Percentiles rank a stretch among this genome's conserved stretches.
Evolutionary conservation across 2,329 filamentous ascomycete genomes (phyloP).

Genomic region (Pochonia chlamydosporia): DNA sequence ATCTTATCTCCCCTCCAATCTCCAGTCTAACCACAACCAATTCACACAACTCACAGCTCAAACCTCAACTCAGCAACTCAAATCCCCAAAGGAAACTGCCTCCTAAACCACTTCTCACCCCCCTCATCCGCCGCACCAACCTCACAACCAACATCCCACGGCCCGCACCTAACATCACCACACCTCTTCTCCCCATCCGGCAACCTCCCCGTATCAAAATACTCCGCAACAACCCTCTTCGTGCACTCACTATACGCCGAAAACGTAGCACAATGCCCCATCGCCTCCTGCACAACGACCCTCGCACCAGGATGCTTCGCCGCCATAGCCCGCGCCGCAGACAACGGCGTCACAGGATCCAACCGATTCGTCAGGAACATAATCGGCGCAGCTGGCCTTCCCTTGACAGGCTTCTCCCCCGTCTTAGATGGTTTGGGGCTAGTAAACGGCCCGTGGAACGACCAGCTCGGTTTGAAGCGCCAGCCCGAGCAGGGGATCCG

Average conservation of each 20-base stretch:
- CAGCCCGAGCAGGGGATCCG: conserved; percentile 35
- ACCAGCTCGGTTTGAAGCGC: conserved; percentile 30
- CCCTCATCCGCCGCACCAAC: not conserved
- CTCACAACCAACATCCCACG: conserved; percentile 11
- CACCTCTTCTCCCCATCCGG: conserved; percentile 10
- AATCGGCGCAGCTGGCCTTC: conserved; percentile 33
- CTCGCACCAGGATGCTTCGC: conserved; percentile 14
- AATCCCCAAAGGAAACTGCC: conserved; percentile 4
- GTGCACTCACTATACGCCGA: conserved; percentile 13
- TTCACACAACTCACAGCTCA: no score
- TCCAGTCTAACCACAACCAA: no score
- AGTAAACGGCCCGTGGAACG: conserved; percentile 31
- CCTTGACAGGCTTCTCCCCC: conserved; percentile 10
- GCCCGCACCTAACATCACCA: conserved; percentile 17
- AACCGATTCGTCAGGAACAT: conserved; percentile 36
- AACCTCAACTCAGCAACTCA: no score
- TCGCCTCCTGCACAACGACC: conserved; percentile 15
- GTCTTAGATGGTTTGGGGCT: conserved; percentile 19
- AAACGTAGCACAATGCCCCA: conserved; percentile 14
- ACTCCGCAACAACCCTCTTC: conserved; percentile 11
- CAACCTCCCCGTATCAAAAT: conserved; percentile 15
- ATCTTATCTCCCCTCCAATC: no score
- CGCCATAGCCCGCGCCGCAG: conserved; percentile 10
- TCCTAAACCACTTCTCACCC: not conserved
- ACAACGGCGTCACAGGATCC: conserved; percentile 42